Conservation (phyloP, 768 basidiomycete genomes). For the Chalciporus piperatus region DNA sequence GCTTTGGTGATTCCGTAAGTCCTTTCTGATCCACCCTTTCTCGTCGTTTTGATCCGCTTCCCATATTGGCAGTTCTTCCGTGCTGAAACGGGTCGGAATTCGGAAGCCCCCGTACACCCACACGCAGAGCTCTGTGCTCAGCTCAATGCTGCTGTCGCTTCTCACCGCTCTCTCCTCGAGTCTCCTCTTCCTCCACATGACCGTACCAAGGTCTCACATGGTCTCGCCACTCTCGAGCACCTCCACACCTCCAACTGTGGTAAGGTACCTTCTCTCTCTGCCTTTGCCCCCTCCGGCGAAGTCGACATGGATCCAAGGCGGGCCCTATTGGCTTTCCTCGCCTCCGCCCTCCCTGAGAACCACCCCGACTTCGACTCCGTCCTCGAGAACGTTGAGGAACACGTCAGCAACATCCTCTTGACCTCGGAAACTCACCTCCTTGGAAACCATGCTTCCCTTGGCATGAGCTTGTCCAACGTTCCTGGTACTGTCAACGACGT, state of each 20-base stretch:
- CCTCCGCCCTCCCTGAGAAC: slow-evolving; percentile 59
- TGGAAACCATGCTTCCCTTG: slow-evolving; percentile 40
- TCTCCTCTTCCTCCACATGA: slow-evolving; percentile 7
- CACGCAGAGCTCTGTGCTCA: slow-evolving; percentile 55
- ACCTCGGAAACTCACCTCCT: slow-evolving; percentile 44
- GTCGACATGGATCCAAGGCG: slow-evolving; percentile 39
- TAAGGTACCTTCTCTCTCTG: slow-evolving; percentile 30
- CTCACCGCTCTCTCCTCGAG: slow-evolving; percentile 31
- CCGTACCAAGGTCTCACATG: slow-evolving; percentile 13
- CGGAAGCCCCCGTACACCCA: slow-evolving; percentile 38
- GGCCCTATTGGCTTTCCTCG: slow-evolving; percentile 77
- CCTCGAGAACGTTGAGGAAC: slow-evolving; percentile 46
- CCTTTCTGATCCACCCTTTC: background rate
- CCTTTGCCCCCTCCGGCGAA: slow-evolving; percentile 21
- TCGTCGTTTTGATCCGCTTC: slow-evolving; percentile 4
- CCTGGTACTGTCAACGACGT: slow-evolving; percentile 80
- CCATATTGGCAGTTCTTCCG: slow-evolving; percentile 61
- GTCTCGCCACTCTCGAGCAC: slow-evolving; percentile 36
- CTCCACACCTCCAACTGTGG: slow-evolving; percentile 59
- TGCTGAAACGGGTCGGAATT: slow-evolving; percentile 40
- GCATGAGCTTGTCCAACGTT: slow-evolving; percentile 38
- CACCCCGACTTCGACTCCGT: slow-evolving; percentile 41
- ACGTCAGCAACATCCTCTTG: slow-evolving; percentile 49
- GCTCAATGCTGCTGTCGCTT: slow-evolving; percentile 34
- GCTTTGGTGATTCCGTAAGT: slow-evolving; percentile 84